phyloP scores from a whole-genome alignment of 257 asterid genomes.

The Asclepias syriaca region DNA sequence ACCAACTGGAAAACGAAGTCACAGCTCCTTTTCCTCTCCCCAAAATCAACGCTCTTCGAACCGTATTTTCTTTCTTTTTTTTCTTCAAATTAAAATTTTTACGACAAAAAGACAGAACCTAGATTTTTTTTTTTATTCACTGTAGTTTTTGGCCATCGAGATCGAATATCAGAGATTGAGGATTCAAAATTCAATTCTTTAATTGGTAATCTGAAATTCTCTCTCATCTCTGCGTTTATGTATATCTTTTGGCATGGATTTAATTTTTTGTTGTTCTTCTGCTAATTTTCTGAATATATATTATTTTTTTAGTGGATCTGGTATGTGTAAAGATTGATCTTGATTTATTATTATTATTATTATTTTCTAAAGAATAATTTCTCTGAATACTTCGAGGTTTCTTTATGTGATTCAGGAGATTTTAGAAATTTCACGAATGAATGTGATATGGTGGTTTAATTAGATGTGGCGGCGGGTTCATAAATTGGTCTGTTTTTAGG shows the following conservation, averaged over 20 bases:
- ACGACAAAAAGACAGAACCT: background rate
- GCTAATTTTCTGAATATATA: too few species aligned
- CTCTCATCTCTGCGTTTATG: background rate
- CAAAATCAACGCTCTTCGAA: background rate
- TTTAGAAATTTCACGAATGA: background rate
- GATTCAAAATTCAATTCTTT: constrained; percentile 1
- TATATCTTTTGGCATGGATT: background rate
- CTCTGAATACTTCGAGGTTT: background rate
- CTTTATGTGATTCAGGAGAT: background rate
- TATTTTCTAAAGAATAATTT: background rate
- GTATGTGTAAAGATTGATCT: background rate
- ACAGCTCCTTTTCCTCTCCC: background rate
- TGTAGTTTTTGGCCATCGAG: background rate
- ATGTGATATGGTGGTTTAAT: background rate
- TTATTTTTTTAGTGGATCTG: background rate
- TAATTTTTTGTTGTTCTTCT: background rate
- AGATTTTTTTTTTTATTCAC: too few species aligned
- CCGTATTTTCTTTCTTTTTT: background rate
- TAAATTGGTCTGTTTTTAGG: background rate
- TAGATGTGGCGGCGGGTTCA: background rate
- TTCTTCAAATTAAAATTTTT: background rate
- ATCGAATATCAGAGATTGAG: background rate
- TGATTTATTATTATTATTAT: background rate
- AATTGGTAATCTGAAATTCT: constrained; percentile 1
- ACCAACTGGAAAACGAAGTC: background rate